phyloP scores from a whole-genome alignment of 2,329 filamentous ascomycete genomes.

The Trichoderma aggressivum region DNA sequence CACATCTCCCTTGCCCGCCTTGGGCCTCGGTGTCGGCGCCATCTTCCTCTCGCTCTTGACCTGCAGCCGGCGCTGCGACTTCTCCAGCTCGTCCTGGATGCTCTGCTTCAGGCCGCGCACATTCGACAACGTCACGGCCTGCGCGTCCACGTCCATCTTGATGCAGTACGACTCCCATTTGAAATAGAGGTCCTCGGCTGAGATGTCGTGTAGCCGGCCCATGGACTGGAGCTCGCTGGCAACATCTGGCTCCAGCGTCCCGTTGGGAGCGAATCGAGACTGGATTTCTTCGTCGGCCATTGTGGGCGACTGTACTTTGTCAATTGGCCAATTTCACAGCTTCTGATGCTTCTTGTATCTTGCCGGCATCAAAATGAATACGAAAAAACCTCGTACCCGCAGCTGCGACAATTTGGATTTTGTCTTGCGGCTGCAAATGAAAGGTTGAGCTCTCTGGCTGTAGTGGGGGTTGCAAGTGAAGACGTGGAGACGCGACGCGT shows the following conservation, averaged over 20 bases:
- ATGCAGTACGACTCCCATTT: constrained; percentile 99
- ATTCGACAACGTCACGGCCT: constrained; percentile 62
- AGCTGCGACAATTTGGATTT: not conserved
- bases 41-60: constrained; percentile 61
- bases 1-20: constrained; percentile 56
- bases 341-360: not conserved
- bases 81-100: constrained; percentile 79
- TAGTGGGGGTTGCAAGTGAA: not conserved
- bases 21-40: constrained; percentile 60
- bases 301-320: constrained; percentile 20
- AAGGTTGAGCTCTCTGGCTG: not conserved
- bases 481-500: constrained; percentile 15
- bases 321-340: not conserved
- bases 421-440: not conserved
- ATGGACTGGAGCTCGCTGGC: constrained; percentile 80
- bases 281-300: constrained; percentile 39
- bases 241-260: constrained; percentile 69
- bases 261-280: constrained; percentile 36
- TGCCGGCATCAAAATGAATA: not conserved
- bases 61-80: constrained; percentile 64
- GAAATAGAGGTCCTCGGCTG: constrained; percentile 85
- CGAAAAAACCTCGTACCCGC: not conserved
- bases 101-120: constrained; percentile 80
- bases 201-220: constrained; percentile 75
- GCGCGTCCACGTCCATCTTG: constrained; percentile 82